phyloP scores from a whole-genome alignment of 2,329 filamentous ascomycete genomes.

The Exophiala phaeomuriformis region DNA sequence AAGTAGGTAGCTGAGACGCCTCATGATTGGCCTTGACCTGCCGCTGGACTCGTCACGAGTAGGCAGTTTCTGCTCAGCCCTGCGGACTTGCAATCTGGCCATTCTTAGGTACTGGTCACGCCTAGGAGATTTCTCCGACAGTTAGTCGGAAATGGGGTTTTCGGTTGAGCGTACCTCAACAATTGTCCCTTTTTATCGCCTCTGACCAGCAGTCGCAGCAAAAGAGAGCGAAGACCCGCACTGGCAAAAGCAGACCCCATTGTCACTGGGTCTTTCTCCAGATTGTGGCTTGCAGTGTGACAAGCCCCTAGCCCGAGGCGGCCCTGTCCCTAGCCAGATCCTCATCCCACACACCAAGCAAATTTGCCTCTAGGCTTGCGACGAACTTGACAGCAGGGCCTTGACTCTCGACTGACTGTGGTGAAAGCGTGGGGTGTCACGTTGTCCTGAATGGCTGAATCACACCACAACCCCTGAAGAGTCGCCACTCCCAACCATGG shows the following conservation, averaged over 20 bases:
- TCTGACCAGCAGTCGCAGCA: too few species aligned
- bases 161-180: too few species aligned
- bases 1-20: not conserved
- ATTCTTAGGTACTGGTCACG: too few species aligned
- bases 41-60: not conserved
- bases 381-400: slow-evolving; percentile 3
- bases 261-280: slow-evolving; percentile 5
- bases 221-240: too few species aligned
- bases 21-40: not conserved
- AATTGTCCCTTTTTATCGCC: too few species aligned
- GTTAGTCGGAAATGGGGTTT: too few species aligned
- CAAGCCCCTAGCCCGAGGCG: slow-evolving; percentile 10
- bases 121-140: too few species aligned
- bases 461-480: slow-evolving; percentile 7
- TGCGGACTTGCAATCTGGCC: not conserved
- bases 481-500: not conserved
- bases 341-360: slow-evolving; percentile 13
- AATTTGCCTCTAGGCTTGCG: slow-evolving; percentile 13
- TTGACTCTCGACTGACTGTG: slow-evolving; percentile 3
- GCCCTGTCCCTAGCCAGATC: not conserved
- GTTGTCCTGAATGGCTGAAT: slow-evolving; percentile 11
- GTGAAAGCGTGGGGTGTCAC: slow-evolving; percentile 16
- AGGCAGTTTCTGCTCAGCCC: not conserved
- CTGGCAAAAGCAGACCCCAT: slow-evolving; percentile 1
- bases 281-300: slow-evolving; percentile 6